Percentiles rank a stretch among this genome's conserved stretches.
Conservation (phyloP, 176 grass and related monocot genomes). For the Eleusine indica region DNA sequence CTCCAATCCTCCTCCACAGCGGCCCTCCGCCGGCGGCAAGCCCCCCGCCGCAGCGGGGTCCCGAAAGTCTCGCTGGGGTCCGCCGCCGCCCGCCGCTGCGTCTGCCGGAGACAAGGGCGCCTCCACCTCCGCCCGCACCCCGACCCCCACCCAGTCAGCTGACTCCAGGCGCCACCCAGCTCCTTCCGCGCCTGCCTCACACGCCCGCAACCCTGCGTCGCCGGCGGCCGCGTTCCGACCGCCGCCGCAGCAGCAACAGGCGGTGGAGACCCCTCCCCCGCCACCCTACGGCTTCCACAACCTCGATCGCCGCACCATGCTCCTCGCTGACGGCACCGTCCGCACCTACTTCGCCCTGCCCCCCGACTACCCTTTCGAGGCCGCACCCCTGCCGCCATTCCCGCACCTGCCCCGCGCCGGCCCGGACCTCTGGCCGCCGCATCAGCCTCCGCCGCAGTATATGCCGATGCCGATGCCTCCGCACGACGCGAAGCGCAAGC, state of each 20-base stretch:
- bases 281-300: conserved; percentile 68
- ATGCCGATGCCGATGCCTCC: conserved; percentile 26
- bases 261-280: conserved; percentile 47
- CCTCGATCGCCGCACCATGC: conserved; percentile 64
- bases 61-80: conserved; percentile 46
- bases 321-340: conserved; percentile 57
- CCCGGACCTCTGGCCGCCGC: conserved; percentile 49
- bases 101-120: conserved; percentile 38
- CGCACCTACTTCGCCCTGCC: conserved; percentile 76
- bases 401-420: conserved; percentile 34
- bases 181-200: conserved; percentile 22
- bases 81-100: conserved; percentile 15
- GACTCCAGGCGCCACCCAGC: conserved; percentile 43
- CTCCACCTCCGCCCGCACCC: conserved; percentile 47
- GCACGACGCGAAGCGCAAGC: conserved; percentile 56
- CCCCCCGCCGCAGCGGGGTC: conserved; percentile 21
- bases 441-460: conserved; percentile 37
- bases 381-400: conserved; percentile 34
- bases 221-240: conserved; percentile 39
- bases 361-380: conserved; percentile 54
- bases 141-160: conserved; percentile 32
- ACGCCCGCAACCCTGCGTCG: conserved; percentile 36
- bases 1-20: conserved; percentile 50
- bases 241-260: conserved; percentile 17
- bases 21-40: conserved; percentile 34